These are phyloP conservation scores for Apophysomyces trapeziformis DNA, from an alignment of 371 early-diverging fungal species.

Conservation along the genomic window DNA sequence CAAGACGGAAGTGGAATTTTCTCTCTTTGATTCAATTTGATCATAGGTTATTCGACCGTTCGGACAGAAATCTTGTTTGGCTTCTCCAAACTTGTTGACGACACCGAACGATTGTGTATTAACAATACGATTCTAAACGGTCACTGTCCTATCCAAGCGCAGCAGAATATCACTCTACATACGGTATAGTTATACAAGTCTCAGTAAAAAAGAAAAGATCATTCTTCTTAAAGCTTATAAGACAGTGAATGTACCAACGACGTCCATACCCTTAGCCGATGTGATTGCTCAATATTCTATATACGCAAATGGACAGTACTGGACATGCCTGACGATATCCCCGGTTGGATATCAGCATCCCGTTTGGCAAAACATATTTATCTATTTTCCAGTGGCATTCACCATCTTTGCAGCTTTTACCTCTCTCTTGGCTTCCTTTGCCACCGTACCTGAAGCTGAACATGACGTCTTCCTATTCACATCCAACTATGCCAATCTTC, in stretches of 20 bases:
- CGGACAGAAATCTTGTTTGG: conserved; percentile 1
- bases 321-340: conserved; percentile 47
- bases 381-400: conserved; percentile 48
- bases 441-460: conserved; percentile 38
- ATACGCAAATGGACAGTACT: conserved; percentile 12
- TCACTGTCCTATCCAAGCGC: neutral
- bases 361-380: conserved; percentile 40
- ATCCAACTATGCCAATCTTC: conserved; percentile 56
- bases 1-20: neutral
- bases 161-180: neutral
- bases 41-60: neutral
- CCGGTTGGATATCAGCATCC: conserved; percentile 56
- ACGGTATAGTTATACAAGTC: neutral
- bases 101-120: neutral
- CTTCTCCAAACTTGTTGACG: neutral
- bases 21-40: neutral
- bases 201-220: neutral
- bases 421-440: conserved; percentile 42
- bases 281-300: conserved; percentile 29
- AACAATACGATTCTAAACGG: neutral
- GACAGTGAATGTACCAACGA: conserved; percentile 63
- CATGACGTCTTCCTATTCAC: conserved; percentile 53
- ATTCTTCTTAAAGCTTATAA: neutral
- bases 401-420: conserved; percentile 43
- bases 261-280: conserved; percentile 79